Percentiles rank a stretch among this genome's conserved stretches.
phyloP scores from a whole-genome alignment of 768 basidiomycete genomes.

The Xerocomus potaroensis region DNA sequence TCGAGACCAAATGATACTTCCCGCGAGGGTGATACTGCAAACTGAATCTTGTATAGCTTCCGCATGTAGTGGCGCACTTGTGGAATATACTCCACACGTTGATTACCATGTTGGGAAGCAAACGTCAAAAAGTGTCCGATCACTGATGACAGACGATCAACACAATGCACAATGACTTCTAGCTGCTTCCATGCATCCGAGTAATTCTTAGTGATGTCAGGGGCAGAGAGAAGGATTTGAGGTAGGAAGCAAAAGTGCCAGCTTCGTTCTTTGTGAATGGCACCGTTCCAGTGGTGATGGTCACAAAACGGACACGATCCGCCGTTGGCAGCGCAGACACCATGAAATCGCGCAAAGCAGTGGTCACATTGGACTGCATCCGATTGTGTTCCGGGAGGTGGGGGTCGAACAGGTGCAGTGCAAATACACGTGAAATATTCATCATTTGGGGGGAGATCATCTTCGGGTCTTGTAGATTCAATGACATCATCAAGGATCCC shows the following conservation, averaged over 20 bases:
- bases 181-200: constrained; percentile 78
- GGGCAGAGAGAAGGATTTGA: constrained; percentile 64
- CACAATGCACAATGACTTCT: constrained; percentile 72
- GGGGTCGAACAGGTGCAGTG: constrained; percentile 68
- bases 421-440: constrained; percentile 88
- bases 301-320: constrained; percentile 91
- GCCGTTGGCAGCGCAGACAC: constrained; percentile 80
- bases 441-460: constrained; percentile 73
- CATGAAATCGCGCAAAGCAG: constrained; percentile 83
- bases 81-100: constrained; percentile 70
- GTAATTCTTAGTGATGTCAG: constrained; percentile 73
- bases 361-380: constrained; percentile 91
- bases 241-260: constrained; percentile 84
- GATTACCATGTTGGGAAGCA: constrained; percentile 64
- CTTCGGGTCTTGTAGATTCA: constrained; percentile 68
- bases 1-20: constrained; percentile 82
- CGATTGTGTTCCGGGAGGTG: constrained; percentile 66
- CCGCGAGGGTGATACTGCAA: constrained; percentile 78
- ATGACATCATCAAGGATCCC: constrained; percentile 70
- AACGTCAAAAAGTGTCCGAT: constrained; percentile 80
- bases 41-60: constrained; percentile 85
- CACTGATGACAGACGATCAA: constrained; percentile 67
- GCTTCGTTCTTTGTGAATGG: constrained; percentile 74
- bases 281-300: constrained; percentile 87
- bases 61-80: constrained; percentile 90